A percentile compares a stretch with the other conserved stretches of the same genome.
Evolutionary conservation across 306 rosid species (phyloP).

Genomic region (Pachyrhizus erosus): DNA sequence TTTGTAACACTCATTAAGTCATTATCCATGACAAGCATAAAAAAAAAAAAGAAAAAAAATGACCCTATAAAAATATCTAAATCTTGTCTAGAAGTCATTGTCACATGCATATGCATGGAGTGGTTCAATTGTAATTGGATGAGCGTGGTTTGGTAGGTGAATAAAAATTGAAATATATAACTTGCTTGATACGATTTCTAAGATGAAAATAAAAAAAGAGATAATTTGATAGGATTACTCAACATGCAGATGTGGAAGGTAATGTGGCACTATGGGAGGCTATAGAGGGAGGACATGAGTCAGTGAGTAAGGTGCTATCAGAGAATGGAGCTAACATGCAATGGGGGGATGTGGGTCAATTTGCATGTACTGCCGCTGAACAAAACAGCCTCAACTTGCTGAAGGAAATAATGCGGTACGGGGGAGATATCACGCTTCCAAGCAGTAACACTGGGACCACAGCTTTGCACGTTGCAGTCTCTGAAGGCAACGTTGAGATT

Average conservation of each 20-base stretch:
- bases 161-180: no score
- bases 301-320: conserved; percentile 54
- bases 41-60: no score
- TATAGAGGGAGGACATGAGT: conserved; percentile 63
- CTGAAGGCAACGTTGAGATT: conserved; percentile 66
- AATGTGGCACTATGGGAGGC: conserved; percentile 91
- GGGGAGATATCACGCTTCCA: conserved; percentile 69
- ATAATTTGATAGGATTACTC: neutral
- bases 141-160: no score
- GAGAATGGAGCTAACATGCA: conserved; percentile 73
- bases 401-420: conserved; percentile 55
- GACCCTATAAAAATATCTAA: neutral
- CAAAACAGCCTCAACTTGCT: conserved; percentile 64
- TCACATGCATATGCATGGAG: neutral
- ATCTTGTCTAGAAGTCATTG: neutral
- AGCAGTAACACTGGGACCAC: conserved; percentile 56
- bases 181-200: no score
- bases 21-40: neutral
- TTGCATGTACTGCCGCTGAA: conserved; percentile 73
- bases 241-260: conserved; percentile 74
- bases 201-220: neutral
- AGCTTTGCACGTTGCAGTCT: conserved; percentile 82
- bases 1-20: neutral
- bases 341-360: conserved; percentile 67
- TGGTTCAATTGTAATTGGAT: neutral